A percentile compares a stretch with the other conserved stretches of the same genome.
These are phyloP conservation scores for Chlamydomonas eustigma DNA, from an alignment of 139 green algal genomes.

Conservation along the genomic window DNA sequence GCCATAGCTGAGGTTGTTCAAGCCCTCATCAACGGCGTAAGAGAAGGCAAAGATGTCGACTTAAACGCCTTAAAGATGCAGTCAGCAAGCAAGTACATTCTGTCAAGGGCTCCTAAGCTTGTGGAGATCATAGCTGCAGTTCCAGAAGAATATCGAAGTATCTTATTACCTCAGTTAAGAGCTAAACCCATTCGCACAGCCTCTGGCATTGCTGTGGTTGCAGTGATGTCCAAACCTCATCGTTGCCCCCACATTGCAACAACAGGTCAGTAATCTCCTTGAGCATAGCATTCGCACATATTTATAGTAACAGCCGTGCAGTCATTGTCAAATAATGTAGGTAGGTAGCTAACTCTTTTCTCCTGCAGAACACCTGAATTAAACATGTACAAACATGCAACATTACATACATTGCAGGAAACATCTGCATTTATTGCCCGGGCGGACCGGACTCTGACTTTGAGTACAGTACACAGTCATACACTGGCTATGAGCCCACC, in stretches of 20 bases:
- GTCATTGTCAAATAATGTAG: no score
- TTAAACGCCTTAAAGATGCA: slow-evolving; percentile 60
- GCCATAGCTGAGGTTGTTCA: slow-evolving; percentile 79
- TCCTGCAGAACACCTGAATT: no score
- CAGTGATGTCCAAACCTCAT: slow-evolving; percentile 98
- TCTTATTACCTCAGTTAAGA: slow-evolving; percentile 75
- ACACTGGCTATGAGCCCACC: slow-evolving; percentile 94
- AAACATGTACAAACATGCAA: background rate
- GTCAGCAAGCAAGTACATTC: slow-evolving; percentile 35
- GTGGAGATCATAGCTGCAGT: slow-evolving; percentile 97
- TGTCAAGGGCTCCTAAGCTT: slow-evolving; percentile 78
- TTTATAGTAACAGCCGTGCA: no score
- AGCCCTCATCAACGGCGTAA: slow-evolving; percentile 60
- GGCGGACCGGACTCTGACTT: slow-evolving; percentile 97
- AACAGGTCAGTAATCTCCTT: slow-evolving; percentile 47
- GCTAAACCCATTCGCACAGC: slow-evolving; percentile 90
- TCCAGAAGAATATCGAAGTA: slow-evolving; percentile 81
- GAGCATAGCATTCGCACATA: no score
- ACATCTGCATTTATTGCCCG: slow-evolving; percentile 99
- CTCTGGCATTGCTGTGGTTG: slow-evolving; percentile 95
- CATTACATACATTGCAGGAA: slow-evolving; percentile 60
- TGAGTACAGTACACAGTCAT: slow-evolving; percentile 90
- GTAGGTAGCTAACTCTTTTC: no score
- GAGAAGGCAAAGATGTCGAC: slow-evolving; percentile 72
- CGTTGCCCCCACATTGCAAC: slow-evolving; percentile 98